Base-by-base conservation (phyloP, 75 land plant genomes). In the Larix kaempferi region DNA sequence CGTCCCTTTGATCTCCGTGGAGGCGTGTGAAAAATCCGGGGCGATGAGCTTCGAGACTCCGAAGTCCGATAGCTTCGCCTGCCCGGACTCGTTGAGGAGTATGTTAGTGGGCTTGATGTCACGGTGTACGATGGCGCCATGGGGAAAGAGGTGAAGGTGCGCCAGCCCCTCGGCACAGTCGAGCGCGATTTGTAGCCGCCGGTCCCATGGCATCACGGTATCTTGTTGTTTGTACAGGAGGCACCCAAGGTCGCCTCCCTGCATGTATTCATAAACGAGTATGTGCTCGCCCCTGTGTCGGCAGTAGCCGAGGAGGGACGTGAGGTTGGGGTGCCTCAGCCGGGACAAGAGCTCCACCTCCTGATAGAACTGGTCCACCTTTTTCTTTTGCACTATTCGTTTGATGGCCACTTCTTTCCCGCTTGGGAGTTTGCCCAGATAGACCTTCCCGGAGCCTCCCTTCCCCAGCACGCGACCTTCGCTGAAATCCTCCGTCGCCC, bases 181-280 rank as follows among this genome's bases (percentile, higher is more conserved):
- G 12, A 77, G n/a, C 1, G 83, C 83, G 39, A 81, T 81, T 13
- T 66, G 56, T 3, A 81, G 26, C 35, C 83, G 78, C 41, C 59
- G 79, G 41, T 81, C 29, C 83, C 83, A 81, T 29, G 79, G 71
- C 6, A 77, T 11, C 17, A 35, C 41, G 35, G 33, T 39, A 21
- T 29, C 21, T 19, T 3, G 39, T 2, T 35, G 69, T 5, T 35
- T 35, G 44, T 65, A 35, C 52, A 82, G 84, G 1, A 29, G 33
- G 57, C 61, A 33, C 13, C 60, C 66, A 56, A 88, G 87, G 78
- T 80, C 83, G 4, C 89, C 89, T 13, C 83, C 83, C 66, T 76
- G 23, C 89, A 88, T 85, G 84, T 80, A 85, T 74, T 88, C 89
- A 75, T 88, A 88, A 12, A 88, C 89, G 1, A 88, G 82, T 1